Conservation (phyloP, 805 yeast species). For the Pichia gijzeniarum region DNA sequence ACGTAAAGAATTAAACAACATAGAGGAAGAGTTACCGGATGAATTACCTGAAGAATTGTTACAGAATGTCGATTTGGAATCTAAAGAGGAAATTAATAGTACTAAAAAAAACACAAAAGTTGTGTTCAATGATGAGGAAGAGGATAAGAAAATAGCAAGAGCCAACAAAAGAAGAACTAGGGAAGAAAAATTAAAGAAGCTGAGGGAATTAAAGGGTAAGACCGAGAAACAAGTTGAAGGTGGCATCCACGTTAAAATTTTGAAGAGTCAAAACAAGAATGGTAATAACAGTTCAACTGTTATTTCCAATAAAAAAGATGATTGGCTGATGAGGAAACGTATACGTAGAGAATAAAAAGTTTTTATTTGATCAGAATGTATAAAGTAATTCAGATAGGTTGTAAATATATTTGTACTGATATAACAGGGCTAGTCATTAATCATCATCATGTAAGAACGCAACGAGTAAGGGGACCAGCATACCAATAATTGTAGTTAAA, state of each 20-base stretch:
- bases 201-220: slow-evolving; percentile 28
- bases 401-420: too few relatives aligned
- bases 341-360: slow-evolving; percentile 15
- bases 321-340: slow-evolving; percentile 26
- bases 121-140: slow-evolving; percentile 21
- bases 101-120: slow-evolving; percentile 10
- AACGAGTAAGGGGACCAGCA: slow-evolving; percentile 25
- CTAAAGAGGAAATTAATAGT: slow-evolving; percentile 13
- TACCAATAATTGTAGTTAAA: slow-evolving; percentile 23
- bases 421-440: too few relatives aligned
- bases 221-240: slow-evolving; percentile 32
- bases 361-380: background rate
- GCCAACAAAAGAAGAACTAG: slow-evolving; percentile 9
- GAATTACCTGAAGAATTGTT: slow-evolving; percentile 36
- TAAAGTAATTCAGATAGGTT: background rate
- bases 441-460: slow-evolving; percentile 25
- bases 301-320: slow-evolving; percentile 19
- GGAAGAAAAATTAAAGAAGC: slow-evolving; percentile 18
- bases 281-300: slow-evolving; percentile 1
- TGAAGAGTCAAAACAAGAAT: background rate
- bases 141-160: slow-evolving; percentile 23
- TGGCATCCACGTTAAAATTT: slow-evolving; percentile 35
- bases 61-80: slow-evolving; percentile 19
- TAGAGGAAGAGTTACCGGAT: slow-evolving; percentile 26
- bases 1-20: slow-evolving; percentile 4